Evolutionary conservation across 306 rosid species (phyloP), one percentile per base, ranked within the genome.

Genomic region (Malus sylvestris): DNA sequence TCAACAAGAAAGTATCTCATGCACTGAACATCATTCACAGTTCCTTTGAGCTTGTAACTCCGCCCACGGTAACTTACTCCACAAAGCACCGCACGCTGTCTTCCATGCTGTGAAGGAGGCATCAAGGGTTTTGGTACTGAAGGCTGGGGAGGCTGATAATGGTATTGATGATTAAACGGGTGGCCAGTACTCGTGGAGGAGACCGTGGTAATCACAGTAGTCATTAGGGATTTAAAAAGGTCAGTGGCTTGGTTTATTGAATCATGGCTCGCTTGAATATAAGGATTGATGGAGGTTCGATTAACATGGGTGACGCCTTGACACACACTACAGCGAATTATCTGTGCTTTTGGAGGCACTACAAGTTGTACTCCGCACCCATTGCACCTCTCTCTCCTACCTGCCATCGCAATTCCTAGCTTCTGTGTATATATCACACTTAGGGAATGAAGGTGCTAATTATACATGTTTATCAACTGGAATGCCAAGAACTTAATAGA

Each of bases 1-100:
- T 84, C 52, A 9, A 61, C 70, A 10, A 90, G 90, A 66, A 90
- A 87, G 80, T 86, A 72, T 71, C 68, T 87, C 86, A 90, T 83
- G 85, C 65, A 69, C 29, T 58, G 79, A 67, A 82, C 86, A 67
- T 90, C 94, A 69, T 84, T 87, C 16, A 84, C 49, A 66, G 90
- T 81, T 49, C 94, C 91, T 45, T 86, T 86, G 40, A 86, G 19
- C 38, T 32, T 70, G 75, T 73, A 30, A 12, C 82, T 80, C 55
- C 16, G 38, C 1, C 87, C 85, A 61, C 80, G 71, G 69, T 88
- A 88, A 59, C 82, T 62, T 3, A 88, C 84, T 78, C 92, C 92
- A 73, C 89, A 86, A 13, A 88, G 62, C 71, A 88, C 51, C 15
- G 92, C 92, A 0, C 87, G 14, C 83, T 76, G 86, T 68, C 82